Percentiles rank a stretch among this genome's conserved stretches.
phyloP scores from a whole-genome alignment of 148 eudicot genomes.

The Pharnaceum exiguum region DNA sequence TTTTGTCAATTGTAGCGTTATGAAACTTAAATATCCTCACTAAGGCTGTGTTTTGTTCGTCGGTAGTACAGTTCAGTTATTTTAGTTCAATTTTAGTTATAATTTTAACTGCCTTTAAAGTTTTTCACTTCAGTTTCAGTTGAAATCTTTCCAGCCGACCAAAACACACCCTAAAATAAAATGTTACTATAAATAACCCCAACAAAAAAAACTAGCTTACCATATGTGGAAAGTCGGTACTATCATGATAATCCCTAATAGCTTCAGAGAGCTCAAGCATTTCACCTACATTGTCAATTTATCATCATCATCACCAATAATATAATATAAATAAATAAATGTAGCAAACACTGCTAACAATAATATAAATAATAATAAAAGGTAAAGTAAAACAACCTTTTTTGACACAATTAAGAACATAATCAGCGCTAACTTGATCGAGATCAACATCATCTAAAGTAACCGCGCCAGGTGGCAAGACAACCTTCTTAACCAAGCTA shows the following conservation, averaged over 20 bases:
- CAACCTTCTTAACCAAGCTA: slow-evolving; percentile 88
- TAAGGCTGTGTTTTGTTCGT: too few relatives aligned
- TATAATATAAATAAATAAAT: neutral
- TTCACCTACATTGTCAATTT: slow-evolving; percentile 47
- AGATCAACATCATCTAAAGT: slow-evolving; percentile 97
- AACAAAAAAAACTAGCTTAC: slow-evolving; percentile 33
- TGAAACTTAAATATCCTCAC: too few relatives aligned
- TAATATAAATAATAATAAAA: neutral
- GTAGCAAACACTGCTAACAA: neutral
- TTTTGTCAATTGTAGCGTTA: too few relatives aligned
- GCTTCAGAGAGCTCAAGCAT: slow-evolving; percentile 98
- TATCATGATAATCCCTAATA: slow-evolving; percentile 91
- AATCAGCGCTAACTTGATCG: slow-evolving; percentile 98
- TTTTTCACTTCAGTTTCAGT: too few relatives aligned
- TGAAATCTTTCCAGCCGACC: too few relatives aligned
- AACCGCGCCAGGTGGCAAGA: slow-evolving; percentile 98
- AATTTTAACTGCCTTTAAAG: too few relatives aligned
- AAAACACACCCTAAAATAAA: too few relatives aligned
- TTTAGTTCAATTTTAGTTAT: too few relatives aligned
- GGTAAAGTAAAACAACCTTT: slow-evolving; percentile 45
- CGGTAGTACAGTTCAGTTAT: too few relatives aligned
- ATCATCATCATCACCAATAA: neutral
- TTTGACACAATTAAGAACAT: slow-evolving; percentile 71
- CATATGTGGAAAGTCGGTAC: slow-evolving; percentile 71
- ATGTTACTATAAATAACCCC: too few relatives aligned